Evolutionary conservation across 768 basidiomycete genomes (phyloP).

Genomic region (Favolaschia claudopus): DNA sequence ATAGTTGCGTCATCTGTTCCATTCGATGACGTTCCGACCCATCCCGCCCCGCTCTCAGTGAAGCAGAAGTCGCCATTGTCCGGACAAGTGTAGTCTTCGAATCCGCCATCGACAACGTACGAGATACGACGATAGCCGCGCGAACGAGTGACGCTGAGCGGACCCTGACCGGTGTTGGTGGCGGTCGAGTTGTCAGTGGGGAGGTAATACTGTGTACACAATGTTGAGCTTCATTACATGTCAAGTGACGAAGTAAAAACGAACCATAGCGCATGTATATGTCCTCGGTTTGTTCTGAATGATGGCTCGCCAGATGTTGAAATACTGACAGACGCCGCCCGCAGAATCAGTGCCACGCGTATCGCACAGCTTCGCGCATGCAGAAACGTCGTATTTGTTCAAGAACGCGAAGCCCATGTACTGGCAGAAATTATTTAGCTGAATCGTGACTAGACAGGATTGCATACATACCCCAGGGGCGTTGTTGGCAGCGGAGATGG

Average conservation of each 20-base stretch:
- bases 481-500: conserved; percentile 28
- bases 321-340: conserved; percentile 26
- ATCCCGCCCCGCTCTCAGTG: conserved; percentile 3
- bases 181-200: conserved; percentile 24
- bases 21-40: conserved; percentile 15
- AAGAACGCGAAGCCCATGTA: conserved; percentile 29
- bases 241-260: not conserved
- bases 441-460: not conserved
- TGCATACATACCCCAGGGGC: conserved; percentile 26
- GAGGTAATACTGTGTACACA: conserved; percentile 14
- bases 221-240: not conserved
- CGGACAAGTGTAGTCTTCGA: conserved; percentile 23
- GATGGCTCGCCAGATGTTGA: conserved; percentile 28
- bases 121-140: conserved; percentile 24
- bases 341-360: conserved; percentile 7
- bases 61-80: conserved; percentile 16
- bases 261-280: conserved; percentile 26
- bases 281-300: conserved; percentile 8
- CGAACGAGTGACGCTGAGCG: conserved; percentile 21
- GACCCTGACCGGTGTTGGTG: conserved; percentile 22
- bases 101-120: conserved; percentile 18
- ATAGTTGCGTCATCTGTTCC: conserved; percentile 31
- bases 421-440: conserved; percentile 7
- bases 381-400: conserved; percentile 19
- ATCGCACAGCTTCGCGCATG: conserved; percentile 25